Conservation (phyloP, 164 flowering plant genomes). For the Chimonanthus praecox region DNA sequence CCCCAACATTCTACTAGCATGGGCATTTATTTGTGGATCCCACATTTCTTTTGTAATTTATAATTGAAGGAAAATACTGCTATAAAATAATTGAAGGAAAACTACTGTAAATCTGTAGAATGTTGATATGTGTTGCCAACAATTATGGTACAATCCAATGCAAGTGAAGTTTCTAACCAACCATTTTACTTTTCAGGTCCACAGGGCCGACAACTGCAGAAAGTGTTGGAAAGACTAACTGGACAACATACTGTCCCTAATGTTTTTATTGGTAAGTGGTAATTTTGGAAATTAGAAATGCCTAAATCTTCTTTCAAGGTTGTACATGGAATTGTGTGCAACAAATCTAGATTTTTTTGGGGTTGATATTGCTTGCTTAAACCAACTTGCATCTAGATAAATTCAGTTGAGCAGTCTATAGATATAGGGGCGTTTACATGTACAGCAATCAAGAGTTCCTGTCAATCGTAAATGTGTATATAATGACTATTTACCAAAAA, state of each 20-base stretch:
- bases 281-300: slow-evolving; percentile 2
- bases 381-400: neutral
- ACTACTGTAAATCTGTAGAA: neutral
- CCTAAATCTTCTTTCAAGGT: neutral
- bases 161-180: neutral
- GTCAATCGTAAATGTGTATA: neutral
- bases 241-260: slow-evolving; percentile 96
- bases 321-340: neutral
- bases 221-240: slow-evolving; percentile 84
- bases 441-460: neutral
- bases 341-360: neutral
- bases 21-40: too few species aligned
- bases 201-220: slow-evolving; percentile 90
- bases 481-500: neutral
- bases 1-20: too few species aligned
- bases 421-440: neutral
- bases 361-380: neutral
- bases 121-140: neutral
- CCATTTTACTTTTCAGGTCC: slow-evolving; percentile 47
- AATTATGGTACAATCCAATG: neutral
- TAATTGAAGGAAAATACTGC: too few species aligned
- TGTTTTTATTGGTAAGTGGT: slow-evolving; percentile 75
- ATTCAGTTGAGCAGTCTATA: neutral
- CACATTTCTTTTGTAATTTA: too few species aligned
- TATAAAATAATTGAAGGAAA: neutral